Evolutionary conservation across 2,329 filamentous ascomycete genomes (phyloP).

Genomic region (Pseudogymnoascus sp.): DNA sequence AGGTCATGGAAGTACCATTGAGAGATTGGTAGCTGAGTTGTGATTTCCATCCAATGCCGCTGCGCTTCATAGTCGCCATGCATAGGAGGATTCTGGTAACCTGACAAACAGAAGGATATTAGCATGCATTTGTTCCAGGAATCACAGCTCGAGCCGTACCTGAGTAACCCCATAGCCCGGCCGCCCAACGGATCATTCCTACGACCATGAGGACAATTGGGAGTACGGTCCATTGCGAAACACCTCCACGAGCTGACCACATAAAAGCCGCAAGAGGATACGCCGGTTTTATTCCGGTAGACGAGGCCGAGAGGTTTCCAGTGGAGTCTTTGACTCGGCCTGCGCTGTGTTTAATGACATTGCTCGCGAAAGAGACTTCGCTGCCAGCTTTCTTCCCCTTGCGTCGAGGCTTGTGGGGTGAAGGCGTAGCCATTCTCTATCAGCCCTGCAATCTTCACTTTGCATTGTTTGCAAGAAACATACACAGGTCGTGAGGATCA

Average conservation of each 20-base stretch:
- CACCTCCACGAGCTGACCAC: constrained; percentile 72
- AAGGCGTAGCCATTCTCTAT: constrained; percentile 32
- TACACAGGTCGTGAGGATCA: background rate
- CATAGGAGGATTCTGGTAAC: constrained; percentile 76
- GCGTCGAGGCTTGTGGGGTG: constrained; percentile 53
- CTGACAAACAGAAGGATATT: constrained; percentile 34
- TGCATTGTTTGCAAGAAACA: constrained; percentile 4
- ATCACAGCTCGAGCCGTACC: constrained; percentile 43
- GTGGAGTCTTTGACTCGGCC: constrained; percentile 3
- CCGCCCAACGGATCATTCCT: constrained; percentile 90
- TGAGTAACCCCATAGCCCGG: constrained; percentile 90
- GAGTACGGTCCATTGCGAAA: constrained; percentile 86
- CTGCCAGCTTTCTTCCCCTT: constrained; percentile 44
- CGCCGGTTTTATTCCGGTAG: constrained; percentile 47
- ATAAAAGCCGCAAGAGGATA: constrained; percentile 93
- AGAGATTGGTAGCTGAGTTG: constrained; percentile 76
- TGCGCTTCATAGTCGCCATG: constrained; percentile 97
- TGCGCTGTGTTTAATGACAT: constrained; percentile 21
- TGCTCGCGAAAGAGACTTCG: constrained; percentile 27
- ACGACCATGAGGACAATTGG: constrained; percentile 81
- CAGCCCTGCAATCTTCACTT: background rate
- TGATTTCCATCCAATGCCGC: constrained; percentile 98
- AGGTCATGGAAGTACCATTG: constrained; percentile 98
- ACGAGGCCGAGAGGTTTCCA: background rate
- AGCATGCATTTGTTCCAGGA: background rate